A percentile compares a stretch with the other conserved stretches of the same genome.
These are phyloP conservation scores for Kalaharituber pfeilii DNA, from an alignment of 2,329 filamentous ascomycete genomes.

Conservation along the genomic window DNA sequence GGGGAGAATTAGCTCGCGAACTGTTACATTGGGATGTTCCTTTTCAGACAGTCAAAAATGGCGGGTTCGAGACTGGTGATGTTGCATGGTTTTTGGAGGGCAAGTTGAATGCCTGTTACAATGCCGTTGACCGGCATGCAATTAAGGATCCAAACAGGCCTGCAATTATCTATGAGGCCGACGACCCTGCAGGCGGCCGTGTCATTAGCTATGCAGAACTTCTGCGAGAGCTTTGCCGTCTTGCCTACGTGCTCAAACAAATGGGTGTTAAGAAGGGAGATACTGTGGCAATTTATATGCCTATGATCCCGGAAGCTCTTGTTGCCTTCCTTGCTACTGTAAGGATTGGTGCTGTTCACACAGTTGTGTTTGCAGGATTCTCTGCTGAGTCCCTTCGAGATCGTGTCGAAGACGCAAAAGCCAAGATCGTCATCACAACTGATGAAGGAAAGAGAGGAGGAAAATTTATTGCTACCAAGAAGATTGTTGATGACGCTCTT, in stretches of 20 bases:
- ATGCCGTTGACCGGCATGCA: constrained; percentile 94
- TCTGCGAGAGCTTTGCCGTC: constrained; percentile 72
- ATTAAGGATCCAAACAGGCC: constrained; percentile 81
- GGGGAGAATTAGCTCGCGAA: constrained; percentile 70
- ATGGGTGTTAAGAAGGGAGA: constrained; percentile 96
- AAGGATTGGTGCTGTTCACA: constrained; percentile 90
- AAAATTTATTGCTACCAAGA: constrained; percentile 95
- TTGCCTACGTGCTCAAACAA: constrained; percentile 75
- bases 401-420: constrained; percentile 77
- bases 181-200: constrained; percentile 73
- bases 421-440: constrained; percentile 86
- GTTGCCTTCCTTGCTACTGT: constrained; percentile 79
- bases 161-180: constrained; percentile 97
- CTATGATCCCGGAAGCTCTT: constrained; percentile 95
- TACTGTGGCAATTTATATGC: constrained; percentile 89
- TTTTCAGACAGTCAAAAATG: constrained; percentile 74
- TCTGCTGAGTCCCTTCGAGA: constrained; percentile 90
- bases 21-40: constrained; percentile 79
- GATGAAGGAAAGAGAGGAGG: constrained; percentile 97
- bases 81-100: constrained; percentile 91
- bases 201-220: constrained; percentile 87
- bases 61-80: constrained; percentile 62
- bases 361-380: constrained; percentile 94
- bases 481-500: constrained; percentile 93
- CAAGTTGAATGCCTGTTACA: constrained; percentile 86